Evolutionary conservation across 441 rosid species (phyloP).

Genomic region (Syzygium malaccense): DNA sequence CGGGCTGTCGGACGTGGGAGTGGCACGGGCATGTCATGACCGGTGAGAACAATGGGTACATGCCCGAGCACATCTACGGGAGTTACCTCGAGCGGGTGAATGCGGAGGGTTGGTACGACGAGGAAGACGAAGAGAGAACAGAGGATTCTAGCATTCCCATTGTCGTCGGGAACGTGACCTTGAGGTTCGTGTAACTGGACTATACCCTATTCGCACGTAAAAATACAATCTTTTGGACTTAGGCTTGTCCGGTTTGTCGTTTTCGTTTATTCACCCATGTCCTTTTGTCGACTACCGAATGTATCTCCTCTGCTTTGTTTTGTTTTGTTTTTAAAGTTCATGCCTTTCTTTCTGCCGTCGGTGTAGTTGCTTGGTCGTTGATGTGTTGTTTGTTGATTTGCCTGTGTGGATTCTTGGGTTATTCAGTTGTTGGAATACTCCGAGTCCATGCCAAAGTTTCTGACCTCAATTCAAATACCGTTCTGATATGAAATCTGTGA

Average conservation of each 20-base stretch:
- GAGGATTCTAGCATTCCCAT: slow-evolving; percentile 9
- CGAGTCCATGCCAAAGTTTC: not conserved
- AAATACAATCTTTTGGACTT: not conserved
- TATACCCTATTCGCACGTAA: not conserved
- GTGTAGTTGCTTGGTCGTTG: not conserved
- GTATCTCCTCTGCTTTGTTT: not conserved
- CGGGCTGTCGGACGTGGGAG: slow-evolving; percentile 89
- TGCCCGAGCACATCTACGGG: slow-evolving; percentile 87
- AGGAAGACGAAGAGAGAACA: slow-evolving; percentile 19
- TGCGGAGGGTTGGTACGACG: slow-evolving; percentile 17
- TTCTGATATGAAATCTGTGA: not conserved
- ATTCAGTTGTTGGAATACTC: not conserved
- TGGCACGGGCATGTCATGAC: slow-evolving; percentile 97
- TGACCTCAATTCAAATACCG: not conserved
- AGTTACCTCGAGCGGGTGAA: slow-evolving; percentile 83
- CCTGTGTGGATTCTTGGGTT: not conserved
- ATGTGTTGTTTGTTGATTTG: not conserved
- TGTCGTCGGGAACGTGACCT: not conserved
- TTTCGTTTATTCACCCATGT: not conserved
- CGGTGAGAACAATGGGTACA: slow-evolving; percentile 70
- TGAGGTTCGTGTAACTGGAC: not conserved
- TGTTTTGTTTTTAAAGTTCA: no score
- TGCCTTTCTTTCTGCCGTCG: not conserved
- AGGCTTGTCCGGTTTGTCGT: not conserved
- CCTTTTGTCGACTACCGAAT: not conserved